Evolutionary conservation across 2,329 filamentous ascomycete species (phyloP).

Genomic region (Fusarium sp.): DNA sequence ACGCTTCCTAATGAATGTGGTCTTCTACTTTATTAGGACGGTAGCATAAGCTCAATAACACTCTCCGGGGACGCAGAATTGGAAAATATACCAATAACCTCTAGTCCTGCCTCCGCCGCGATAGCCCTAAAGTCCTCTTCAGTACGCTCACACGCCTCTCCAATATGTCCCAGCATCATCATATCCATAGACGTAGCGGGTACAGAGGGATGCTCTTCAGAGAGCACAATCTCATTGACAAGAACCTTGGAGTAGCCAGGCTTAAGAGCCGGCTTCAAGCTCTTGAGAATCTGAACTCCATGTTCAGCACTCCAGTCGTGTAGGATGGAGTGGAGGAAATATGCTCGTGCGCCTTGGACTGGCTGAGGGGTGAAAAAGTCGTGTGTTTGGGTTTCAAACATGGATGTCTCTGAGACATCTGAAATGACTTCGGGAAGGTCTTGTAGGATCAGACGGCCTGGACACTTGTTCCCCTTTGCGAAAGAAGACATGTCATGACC

Average conservation of each 20-base stretch:
- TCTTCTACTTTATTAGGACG: background rate
- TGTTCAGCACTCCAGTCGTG: constrained; percentile 53
- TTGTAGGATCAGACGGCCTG: constrained; percentile 29
- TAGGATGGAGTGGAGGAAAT: constrained; percentile 48
- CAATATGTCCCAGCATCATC: constrained; percentile 32
- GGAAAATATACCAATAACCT: constrained; percentile 8
- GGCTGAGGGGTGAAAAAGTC: constrained; percentile 41
- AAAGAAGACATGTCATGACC: constrained; percentile 39
- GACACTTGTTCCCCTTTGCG: background rate
- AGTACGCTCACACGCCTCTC: constrained; percentile 21
- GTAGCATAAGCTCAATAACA: constrained; percentile 21
- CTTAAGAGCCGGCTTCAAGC: constrained; percentile 46
- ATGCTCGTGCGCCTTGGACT: constrained; percentile 18
- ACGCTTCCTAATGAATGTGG: background rate
- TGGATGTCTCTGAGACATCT: constrained; percentile 2
- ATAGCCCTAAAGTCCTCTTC: constrained; percentile 13
- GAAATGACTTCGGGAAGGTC: constrained; percentile 37
- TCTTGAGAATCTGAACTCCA: constrained; percentile 47
- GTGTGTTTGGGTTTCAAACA: constrained; percentile 8
- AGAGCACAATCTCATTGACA: constrained; percentile 30
- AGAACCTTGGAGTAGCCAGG: constrained; percentile 28
- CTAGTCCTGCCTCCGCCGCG: constrained; percentile 9
- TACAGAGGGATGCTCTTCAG: constrained; percentile 16
- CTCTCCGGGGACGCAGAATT: constrained; percentile 27
- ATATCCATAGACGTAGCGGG: constrained; percentile 29